phyloP scores from a whole-genome alignment of 805 yeast species.

The Saturnispora dispora region DNA sequence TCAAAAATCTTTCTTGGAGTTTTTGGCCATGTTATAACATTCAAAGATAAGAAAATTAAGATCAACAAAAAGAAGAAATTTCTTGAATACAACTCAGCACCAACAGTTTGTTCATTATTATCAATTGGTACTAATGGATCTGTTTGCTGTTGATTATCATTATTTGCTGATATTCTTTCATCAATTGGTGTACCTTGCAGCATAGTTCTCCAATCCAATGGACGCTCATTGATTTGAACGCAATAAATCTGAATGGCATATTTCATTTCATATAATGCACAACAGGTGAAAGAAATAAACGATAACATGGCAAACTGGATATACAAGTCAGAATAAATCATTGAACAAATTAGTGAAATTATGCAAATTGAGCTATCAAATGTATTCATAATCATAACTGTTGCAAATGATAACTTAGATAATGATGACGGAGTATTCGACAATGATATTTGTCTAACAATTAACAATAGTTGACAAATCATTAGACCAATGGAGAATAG shows the following conservation, averaged over 20 bases:
- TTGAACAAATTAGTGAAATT: constrained; percentile 49
- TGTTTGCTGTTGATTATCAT: constrained; percentile 13
- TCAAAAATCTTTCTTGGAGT: constrained; percentile 49
- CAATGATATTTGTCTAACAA: constrained; percentile 60
- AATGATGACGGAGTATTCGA: constrained; percentile 75
- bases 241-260: constrained; percentile 58
- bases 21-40: constrained; percentile 56
- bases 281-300: constrained; percentile 57
- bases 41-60: constrained; percentile 47
- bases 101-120: constrained; percentile 44
- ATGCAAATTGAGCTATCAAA: constrained; percentile 65
- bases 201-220: constrained; percentile 56
- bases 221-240: constrained; percentile 65
- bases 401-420: constrained; percentile 61
- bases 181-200: constrained; percentile 50
- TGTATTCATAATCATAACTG: constrained; percentile 53
- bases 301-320: constrained; percentile 63
- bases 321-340: constrained; percentile 46
- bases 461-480: constrained; percentile 43
- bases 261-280: constrained; percentile 67
- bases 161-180: constrained; percentile 18
- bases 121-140: constrained; percentile 21
- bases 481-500: constrained; percentile 38
- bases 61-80: constrained; percentile 46
- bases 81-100: constrained; percentile 49